Conservation (phyloP, 208 protist species). For the Borovskyia barvae region DNA sequence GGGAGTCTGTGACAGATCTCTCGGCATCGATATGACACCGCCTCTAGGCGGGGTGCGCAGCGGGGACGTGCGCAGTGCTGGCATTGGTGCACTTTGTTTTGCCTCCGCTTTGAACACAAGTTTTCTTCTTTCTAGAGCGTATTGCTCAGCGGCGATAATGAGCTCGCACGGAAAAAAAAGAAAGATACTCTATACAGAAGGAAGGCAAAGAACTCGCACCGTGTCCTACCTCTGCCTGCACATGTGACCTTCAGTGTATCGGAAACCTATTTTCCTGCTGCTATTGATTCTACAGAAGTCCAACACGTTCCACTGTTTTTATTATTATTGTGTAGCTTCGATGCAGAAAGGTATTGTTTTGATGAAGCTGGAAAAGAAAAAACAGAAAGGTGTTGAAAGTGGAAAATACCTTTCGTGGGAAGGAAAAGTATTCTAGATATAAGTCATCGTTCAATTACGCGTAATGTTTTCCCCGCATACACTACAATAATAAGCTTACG, state of each 20-base stretch:
- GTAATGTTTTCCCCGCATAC: too few species aligned
- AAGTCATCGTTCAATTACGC: too few species aligned
- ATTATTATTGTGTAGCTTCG: neutral
- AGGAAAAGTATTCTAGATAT: neutral
- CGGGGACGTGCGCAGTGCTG: neutral
- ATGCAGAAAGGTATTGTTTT: neutral
- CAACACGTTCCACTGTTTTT: too few species aligned
- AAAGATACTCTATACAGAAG: neutral
- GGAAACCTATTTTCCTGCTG: too few species aligned
- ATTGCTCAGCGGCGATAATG: neutral
- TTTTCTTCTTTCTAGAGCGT: neutral
- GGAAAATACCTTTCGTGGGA: neutral
- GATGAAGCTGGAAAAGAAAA: neutral
- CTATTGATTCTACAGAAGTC: too few species aligned
- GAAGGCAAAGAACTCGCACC: too few species aligned
- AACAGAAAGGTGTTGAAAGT: neutral
- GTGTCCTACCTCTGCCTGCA: too few species aligned
- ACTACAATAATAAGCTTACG: too few species aligned
- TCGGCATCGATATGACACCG: conserved; percentile 51
- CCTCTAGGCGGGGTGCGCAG: conserved; percentile 20
- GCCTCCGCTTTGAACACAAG: neutral
- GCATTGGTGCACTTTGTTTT: neutral
- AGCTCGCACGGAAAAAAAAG: conserved; percentile 1
- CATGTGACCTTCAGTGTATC: too few species aligned
- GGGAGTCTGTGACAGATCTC: conserved; percentile 72